Evolutionary conservation across 1,139 yeast species (phyloP).

Genomic region (Blastobotrys arbuscula): DNA sequence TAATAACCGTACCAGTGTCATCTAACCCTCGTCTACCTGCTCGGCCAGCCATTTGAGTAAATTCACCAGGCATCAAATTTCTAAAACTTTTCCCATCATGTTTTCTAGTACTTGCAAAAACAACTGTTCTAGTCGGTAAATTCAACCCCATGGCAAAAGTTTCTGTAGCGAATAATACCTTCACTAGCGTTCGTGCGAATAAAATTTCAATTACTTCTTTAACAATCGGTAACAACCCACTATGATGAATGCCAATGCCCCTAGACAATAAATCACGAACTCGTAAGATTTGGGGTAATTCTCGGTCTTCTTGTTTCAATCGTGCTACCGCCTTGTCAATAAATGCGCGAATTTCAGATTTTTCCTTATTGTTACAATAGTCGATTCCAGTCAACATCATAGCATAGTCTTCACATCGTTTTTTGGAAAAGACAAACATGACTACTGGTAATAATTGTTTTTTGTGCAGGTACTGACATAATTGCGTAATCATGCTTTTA

Average conservation of each 20-base stretch:
- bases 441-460: conserved; percentile 81
- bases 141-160: conserved; percentile 98
- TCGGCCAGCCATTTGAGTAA: conserved; percentile 98
- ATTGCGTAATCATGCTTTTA: conserved; percentile 41
- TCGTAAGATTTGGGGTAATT: conserved; percentile 81
- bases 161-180: conserved; percentile 93
- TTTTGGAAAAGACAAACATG: conserved; percentile 86
- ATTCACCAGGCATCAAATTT: conserved; percentile 86
- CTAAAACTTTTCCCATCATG: conserved; percentile 87
- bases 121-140: conserved; percentile 94
- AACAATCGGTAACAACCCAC: conserved; percentile 91
- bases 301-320: conserved; percentile 85
- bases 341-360: conserved; percentile 88
- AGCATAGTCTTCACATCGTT: conserved; percentile 90
- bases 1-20: conserved; percentile 90
- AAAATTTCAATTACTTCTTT: conserved; percentile 92
- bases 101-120: conserved; percentile 75
- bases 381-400: conserved; percentile 68
- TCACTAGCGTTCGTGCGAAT: conserved; percentile 78
- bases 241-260: conserved; percentile 97
- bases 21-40: conserved; percentile 98
- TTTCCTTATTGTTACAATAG: conserved; percentile 76
- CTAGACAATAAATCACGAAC: conserved; percentile 77
- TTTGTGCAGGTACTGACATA: conserved; percentile 67
- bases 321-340: conserved; percentile 84